Evolutionary conservation across 441 rosid genomes (phyloP).

Genomic region (Iberis amara): DNA sequence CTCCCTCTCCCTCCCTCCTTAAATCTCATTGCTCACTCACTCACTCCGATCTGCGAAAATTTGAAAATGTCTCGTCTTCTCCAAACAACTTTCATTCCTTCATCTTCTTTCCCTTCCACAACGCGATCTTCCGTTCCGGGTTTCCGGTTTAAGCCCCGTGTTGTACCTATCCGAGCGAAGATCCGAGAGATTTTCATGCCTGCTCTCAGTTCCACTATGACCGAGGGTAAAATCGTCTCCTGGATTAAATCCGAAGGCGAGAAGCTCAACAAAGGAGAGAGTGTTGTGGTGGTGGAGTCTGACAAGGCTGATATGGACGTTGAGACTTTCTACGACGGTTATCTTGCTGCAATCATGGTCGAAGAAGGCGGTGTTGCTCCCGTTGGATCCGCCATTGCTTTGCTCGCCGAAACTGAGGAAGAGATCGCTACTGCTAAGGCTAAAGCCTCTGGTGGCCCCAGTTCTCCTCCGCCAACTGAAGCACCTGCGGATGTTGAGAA

Average conservation of each 20-base stretch:
- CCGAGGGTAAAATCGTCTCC: slow-evolving; percentile 87
- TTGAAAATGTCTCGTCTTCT: slow-evolving; percentile 61
- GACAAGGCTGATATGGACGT: slow-evolving; percentile 98
- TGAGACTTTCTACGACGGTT: slow-evolving; percentile 88
- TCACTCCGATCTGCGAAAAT: neutral
- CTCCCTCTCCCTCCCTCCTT: neutral
- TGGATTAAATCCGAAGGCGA: slow-evolving; percentile 92
- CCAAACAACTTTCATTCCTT: slow-evolving; percentile 46
- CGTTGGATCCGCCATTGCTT: slow-evolving; percentile 88
- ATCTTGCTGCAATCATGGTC: slow-evolving; percentile 80
- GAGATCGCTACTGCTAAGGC: slow-evolving; percentile 69
- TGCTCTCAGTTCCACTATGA: slow-evolving; percentile 91
- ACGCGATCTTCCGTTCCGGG: slow-evolving; percentile 21
- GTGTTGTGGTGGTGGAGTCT: slow-evolving; percentile 89
- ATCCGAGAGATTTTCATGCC: slow-evolving; percentile 97
- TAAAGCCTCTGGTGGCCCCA: slow-evolving; percentile 36
- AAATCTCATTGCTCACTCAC: too few species aligned
- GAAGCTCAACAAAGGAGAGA: slow-evolving; percentile 74
- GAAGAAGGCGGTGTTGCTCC: slow-evolving; percentile 87
- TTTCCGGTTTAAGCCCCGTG: slow-evolving; percentile 19
- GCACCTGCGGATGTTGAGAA: slow-evolving; percentile 22
- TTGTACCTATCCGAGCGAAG: slow-evolving; percentile 48
- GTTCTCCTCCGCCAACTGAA: slow-evolving; percentile 7
- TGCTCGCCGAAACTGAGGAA: slow-evolving; percentile 57
- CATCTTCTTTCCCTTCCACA: slow-evolving; percentile 34